Evolutionary conservation across 306 rosid genomes (phyloP).

Genomic region (Casuarina cunninghamiana): DNA sequence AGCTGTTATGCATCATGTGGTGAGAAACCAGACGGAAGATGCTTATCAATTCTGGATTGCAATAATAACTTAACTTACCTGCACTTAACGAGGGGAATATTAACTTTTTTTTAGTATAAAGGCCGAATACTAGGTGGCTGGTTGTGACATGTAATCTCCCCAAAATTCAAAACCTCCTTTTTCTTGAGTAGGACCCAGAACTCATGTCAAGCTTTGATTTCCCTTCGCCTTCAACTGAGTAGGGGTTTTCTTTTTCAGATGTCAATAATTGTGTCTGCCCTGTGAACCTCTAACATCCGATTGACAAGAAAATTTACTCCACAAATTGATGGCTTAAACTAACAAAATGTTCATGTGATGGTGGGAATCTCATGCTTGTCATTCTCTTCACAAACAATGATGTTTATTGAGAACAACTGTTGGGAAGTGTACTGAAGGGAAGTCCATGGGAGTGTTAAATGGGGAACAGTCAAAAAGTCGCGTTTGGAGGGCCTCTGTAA

Average conservation of each 20-base stretch:
- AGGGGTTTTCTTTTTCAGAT: neutral
- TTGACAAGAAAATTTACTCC: neutral
- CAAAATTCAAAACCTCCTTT: neutral
- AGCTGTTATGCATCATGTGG: neutral
- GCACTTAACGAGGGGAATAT: too few relatives aligned
- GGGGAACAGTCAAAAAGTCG: slow-evolving; percentile 21
- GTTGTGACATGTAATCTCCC: neutral
- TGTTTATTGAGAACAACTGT: too few relatives aligned
- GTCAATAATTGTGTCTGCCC: neutral
- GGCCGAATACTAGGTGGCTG: neutral
- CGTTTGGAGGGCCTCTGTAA: slow-evolving; percentile 11
- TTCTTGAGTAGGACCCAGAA: neutral
- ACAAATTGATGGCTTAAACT: too few relatives aligned
- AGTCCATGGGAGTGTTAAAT: neutral
- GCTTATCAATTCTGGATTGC: neutral
- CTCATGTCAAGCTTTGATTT: neutral
- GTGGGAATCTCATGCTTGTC: too few relatives aligned
- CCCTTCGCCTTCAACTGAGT: neutral
- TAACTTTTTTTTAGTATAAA: too few relatives aligned
- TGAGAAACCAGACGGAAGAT: neutral
- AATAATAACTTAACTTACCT: too few relatives aligned
- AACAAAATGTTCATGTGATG: too few relatives aligned
- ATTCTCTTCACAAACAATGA: too few relatives aligned
- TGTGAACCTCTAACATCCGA: neutral
- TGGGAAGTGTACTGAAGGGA: too few relatives aligned